These are phyloP conservation scores for Spizellomyces punctatus DNA, from an alignment of 192 early-diverging fungal genomes.

Conservation along the genomic window DNA sequence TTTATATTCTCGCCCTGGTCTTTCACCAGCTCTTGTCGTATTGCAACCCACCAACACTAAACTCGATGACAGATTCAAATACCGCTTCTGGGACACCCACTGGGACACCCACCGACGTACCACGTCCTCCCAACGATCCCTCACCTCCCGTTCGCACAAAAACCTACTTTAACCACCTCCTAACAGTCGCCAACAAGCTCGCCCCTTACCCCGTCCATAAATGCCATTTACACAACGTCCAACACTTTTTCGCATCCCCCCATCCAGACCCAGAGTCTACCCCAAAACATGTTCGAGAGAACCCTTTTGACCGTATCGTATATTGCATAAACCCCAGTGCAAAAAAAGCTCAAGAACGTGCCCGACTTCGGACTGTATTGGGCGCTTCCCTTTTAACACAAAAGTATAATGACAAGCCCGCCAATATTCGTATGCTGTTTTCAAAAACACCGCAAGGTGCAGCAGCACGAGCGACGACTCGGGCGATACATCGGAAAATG, in stretches of 20 bases:
- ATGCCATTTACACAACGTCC: slow-evolving; percentile 3
- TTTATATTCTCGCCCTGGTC: too few relatives aligned
- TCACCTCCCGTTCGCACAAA: neutral
- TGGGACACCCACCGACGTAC: too few relatives aligned
- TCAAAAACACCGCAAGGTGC: slow-evolving; percentile 18
- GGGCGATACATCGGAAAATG: slow-evolving; percentile 5
- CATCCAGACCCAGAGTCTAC: neutral
- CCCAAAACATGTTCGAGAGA: neutral
- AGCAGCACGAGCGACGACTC: neutral
- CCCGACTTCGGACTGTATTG: neutral
- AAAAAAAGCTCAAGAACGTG: neutral
- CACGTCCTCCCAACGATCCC: too few relatives aligned
- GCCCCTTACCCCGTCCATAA: slow-evolving; percentile 23
- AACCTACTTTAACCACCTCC: slow-evolving; percentile 24
- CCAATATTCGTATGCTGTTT: slow-evolving; percentile 6
- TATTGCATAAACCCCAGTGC: neutral
- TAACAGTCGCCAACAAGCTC: slow-evolving; percentile 14
- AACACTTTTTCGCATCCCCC: slow-evolving; percentile 12
- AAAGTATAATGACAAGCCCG: slow-evolving; percentile 11
- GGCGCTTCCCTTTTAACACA: slow-evolving; percentile 11
- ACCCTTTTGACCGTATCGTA: neutral
- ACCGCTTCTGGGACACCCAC: too few relatives aligned
- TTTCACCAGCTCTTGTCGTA: too few relatives aligned
- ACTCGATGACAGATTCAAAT: too few relatives aligned
- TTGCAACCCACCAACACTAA: too few relatives aligned